Evolutionary conservation across 2,329 filamentous ascomycete species (phyloP), one percentile per base, ranked within the genome.

Genomic region (Karstenula rhodostoma): DNA sequence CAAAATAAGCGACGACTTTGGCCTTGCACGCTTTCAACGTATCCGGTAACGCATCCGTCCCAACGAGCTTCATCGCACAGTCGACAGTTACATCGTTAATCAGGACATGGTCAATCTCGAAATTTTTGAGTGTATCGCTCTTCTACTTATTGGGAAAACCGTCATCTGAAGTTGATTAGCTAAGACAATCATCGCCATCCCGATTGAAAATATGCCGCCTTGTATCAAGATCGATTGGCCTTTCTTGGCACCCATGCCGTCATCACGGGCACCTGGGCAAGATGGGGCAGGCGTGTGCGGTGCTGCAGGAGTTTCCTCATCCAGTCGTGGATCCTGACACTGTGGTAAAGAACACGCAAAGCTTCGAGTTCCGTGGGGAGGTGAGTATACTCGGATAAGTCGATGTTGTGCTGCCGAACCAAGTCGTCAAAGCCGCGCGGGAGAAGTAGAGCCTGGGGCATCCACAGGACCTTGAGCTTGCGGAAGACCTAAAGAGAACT

Each of bases 151-250:
- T 22, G 52, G 46, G 19, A 46, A 55, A 12, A 46, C 40, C 2
- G 42, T 55, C 37, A 55, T 29, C 10, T 25, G 19, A 13, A 44
- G 19, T 22, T 55, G 52, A 15, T 55, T 55, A 19, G 59, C 59
- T 6, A 61, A 23, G 8, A 51, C 55, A 1, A 49, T 54, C 4
- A 54, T 56, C 25, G 54, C 59, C 29, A 57, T 37, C 6, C 59
- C 54, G n/a, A 64, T 84, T 81, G 49, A 84, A 66, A 81, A 83
- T 4, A 83, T 84, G 0, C 81, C 82, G 1, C 83, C 83, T 5
- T 82, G 73, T n/a, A 85, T 74, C n/a, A 85, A 70, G 54, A 85
- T 58, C 15, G 72, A 77, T 12, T 85, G 81, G 0, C 76, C 78
- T 12, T 73, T 67, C 49, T 75, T 56, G 22, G 84, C 54, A 46